Evolutionary conservation across 768 basidiomycete genomes (phyloP), one percentile per base, ranked within the genome.

Genomic region (Russula compacta): DNA sequence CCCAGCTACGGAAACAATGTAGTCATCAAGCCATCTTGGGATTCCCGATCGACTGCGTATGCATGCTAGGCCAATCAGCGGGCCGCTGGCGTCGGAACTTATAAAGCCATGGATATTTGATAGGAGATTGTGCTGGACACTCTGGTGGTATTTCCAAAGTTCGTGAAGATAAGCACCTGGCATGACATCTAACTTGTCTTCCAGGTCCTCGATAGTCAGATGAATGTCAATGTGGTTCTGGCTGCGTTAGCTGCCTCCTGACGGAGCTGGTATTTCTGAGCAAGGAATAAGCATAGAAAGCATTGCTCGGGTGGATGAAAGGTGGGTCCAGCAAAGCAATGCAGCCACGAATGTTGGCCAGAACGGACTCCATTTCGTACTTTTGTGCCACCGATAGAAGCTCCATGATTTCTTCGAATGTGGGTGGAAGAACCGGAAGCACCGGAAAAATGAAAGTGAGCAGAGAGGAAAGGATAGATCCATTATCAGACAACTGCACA

Each of bases 201-300:
- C 35, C 21, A 61, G 3, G 21, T 35, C 17, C 36, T 61, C 54
- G 17, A 61, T 46, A 4, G 55, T 56, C 17, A 61, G 10, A n/a
- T 2, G 15, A 12, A 53, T 14, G 21, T 46, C 35, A 60, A 24
- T 2, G 59, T 55, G 10, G 55, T 32, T 15, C 59, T 19, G 3
- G 59, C 53, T 2, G 59, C 53, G 21, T 60, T 38, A 4, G 7
- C 19, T 10, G n/a, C 14, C 33, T 60, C 59, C 6, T 0, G 46
- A 52, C 14, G 60, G 19, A 61, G 60, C 3, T 38, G 29, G 17
- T 61, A 38, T 17, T 60, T 53, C 36, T 53, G 53, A 11, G 59
- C 52, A 6, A 60, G 53, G 36, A 53, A 43, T 48, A 60, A 11
- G 35, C 19, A 11, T 21, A 33, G 6, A 60, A 24, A 9, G 53